Base-by-base conservation (phyloP, 1,139 yeast species). In the Saccharomyces pastorianus region DNA sequence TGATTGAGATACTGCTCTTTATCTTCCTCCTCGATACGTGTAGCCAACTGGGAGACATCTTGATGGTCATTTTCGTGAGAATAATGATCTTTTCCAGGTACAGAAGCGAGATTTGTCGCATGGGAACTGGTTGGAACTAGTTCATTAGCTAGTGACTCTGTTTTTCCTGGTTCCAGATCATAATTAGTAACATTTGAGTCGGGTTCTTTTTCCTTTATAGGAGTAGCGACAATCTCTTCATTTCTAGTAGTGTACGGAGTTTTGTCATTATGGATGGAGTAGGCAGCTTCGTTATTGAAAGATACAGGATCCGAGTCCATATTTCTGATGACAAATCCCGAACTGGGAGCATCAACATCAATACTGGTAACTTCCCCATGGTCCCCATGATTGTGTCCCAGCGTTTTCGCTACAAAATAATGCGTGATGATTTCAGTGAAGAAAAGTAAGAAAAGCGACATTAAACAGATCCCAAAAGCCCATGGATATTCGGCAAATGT, bases 391-490 rank as follows among this genome's bases (percentile, higher is more conserved):
- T 47, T 25, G 27, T 51, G 53, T n/a, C 49, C 50, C 14, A 51
- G 25, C n/a, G 57, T 57, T 34, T 48, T 55, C 8, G 59, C 52
- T 2, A 64, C 54, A 46, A 55, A 76, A 58, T 78, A 75, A 68
- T 81, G 84, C 3, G 85, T 82, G 49, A 80, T 58, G 57, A 83
- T 70, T 65, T 83, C 88, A 28, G 75, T 64, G 57, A 83, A 76
- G 68, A 83, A 83, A 61, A 80, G 68, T 8, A 67, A 64, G 62
- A 80, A 77, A 42, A 80, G 63, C 0, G 82, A 72, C 67, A 82
- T 77, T 58, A 85, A 69, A 59, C 84, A 79, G 53, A 85, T 80
- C 52, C 76, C 84, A 62, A 77, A 83, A 1, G 88, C 88, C 76
- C 82, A 78, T 8, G 89, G 87, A 62, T 81, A 82, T 14, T 71